Percentiles rank a stretch among this genome's conserved stretches.
Conservation (phyloP, 257 asterid species). For the Euphrasia confusa region DNA sequence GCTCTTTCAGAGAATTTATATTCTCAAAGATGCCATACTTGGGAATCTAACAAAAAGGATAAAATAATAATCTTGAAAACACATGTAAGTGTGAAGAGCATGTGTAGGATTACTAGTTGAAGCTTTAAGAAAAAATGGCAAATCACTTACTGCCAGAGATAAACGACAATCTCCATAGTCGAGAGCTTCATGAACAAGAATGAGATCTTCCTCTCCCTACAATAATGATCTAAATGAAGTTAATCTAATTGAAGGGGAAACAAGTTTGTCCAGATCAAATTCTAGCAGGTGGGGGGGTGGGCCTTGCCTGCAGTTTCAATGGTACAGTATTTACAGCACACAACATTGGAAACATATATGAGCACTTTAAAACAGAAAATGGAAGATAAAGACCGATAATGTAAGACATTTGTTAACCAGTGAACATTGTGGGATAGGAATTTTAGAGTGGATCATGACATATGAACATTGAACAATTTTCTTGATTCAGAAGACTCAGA, state of each 20-base stretch:
- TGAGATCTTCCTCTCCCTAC: constrained; percentile 76
- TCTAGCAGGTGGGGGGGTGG: neutral
- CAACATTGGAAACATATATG: neutral
- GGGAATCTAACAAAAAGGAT: constrained; percentile 48
- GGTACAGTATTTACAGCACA: neutral
- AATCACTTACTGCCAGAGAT: constrained; percentile 64
- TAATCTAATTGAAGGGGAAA: neutral
- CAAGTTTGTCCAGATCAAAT: neutral
- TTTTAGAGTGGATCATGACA: neutral
- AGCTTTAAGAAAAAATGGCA: neutral
- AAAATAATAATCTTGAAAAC: constrained; percentile 7
- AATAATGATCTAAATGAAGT: constrained; percentile 22
- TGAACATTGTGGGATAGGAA: neutral
- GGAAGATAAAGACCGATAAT: neutral
- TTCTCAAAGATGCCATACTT: constrained; percentile 80
- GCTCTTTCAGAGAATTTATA: constrained; percentile 64
- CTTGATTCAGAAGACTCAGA: constrained; percentile 12
- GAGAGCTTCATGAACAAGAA: constrained; percentile 69
- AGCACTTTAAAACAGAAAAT: neutral
- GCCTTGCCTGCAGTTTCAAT: no score
- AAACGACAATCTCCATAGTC: constrained; percentile 75
- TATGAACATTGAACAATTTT: neutral
- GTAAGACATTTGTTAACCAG: neutral
- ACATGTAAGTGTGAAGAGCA: neutral
- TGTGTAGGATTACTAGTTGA: neutral